Base-by-base conservation (phyloP, 148 eudicot genomes). In the Salicornia ramosissima region DNA sequence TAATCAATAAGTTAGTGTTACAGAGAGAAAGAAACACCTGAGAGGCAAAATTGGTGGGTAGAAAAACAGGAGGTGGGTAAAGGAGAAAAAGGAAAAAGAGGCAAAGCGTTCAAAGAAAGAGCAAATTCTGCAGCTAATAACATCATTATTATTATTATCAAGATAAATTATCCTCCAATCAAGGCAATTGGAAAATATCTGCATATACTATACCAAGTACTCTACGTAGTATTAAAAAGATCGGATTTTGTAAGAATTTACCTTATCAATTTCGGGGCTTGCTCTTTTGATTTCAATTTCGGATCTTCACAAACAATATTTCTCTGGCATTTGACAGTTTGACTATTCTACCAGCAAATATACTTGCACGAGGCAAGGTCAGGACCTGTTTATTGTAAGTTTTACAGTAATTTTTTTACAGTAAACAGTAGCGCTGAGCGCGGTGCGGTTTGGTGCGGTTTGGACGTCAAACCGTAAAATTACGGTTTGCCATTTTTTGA, bases 1-100 rank as follows among this genome's bases (percentile, higher is more conserved):
- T 28, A 69, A 11, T 46, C 24, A 52, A 60, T 60, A 55, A n/a
- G n/a, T n/a, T 34, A 24, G 53, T 45, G 47, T 53, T 39, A 39
- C 24, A 15, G 9, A 40, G 15, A 34, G 51, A 60, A 12, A 59
- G n/a, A 67, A 49, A 16, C 25, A 74, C 81, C 81, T 78, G 69
- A 8, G n/a, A 51, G 26, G 47, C 51, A 53, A 21, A 58, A 54
- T 4, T 31, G 72, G 24, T 61, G 42, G n/a, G 47, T 25, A 15
- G 76, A 34, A 40, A 39, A 25, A 40, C 67, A 63, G 29, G 72
- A 69, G 19, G 31, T 65, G 64, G 52, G 55, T 18, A 67, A 60
- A 14, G 61, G 34, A 15, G 70, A 36, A 61, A 53, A 40, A 4
- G 30, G 28, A 61, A 64, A 28, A 12, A 30, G 52, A 49, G 67